A percentile compares a stretch with the other conserved stretches of the same genome.
phyloP scores from a whole-genome alignment of 129 eudicot species.

The Rutidosis leptorrhynchoides region DNA sequence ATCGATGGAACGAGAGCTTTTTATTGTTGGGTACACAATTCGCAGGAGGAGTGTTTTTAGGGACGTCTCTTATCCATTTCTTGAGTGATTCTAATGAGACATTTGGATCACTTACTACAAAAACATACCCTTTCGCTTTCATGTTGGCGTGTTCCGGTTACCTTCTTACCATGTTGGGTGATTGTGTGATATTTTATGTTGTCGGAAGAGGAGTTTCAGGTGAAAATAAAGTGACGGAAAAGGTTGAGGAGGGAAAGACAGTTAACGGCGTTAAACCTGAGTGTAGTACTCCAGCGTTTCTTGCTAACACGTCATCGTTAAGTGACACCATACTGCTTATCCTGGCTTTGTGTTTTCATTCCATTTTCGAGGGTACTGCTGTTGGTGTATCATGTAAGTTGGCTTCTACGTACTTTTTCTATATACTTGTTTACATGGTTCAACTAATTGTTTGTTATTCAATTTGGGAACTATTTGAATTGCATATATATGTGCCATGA shows the following conservation, averaged over 20 bases:
- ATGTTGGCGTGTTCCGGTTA: conserved; percentile 73
- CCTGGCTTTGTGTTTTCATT: conserved; percentile 73
- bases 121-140: conserved; percentile 71
- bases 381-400: conserved; percentile 73
- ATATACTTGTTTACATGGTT: not conserved
- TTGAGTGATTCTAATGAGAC: conserved; percentile 54
- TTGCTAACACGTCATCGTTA: conserved; percentile 45
- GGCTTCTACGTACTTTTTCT: conserved; percentile 2
- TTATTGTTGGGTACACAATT: conserved; percentile 77
- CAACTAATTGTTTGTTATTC: not conserved
- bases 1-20: conserved; percentile 60
- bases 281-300: conserved; percentile 25
- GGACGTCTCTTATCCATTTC: conserved; percentile 85
- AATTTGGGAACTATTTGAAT: not conserved
- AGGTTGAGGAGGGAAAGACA: conserved; percentile 38
- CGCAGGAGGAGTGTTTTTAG: conserved; percentile 81
- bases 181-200: conserved; percentile 46
- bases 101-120: conserved; percentile 44
- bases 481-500: not conserved
- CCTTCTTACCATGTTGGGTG: conserved; percentile 71
- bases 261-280: not conserved
- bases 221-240: conserved; percentile 39
- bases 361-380: conserved; percentile 89
- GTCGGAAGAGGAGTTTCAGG: conserved; percentile 22
- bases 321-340: conserved; percentile 67